These are phyloP conservation scores for Lathyrus aphaca DNA, from an alignment of 306 rosid species.

Conservation along the genomic window DNA sequence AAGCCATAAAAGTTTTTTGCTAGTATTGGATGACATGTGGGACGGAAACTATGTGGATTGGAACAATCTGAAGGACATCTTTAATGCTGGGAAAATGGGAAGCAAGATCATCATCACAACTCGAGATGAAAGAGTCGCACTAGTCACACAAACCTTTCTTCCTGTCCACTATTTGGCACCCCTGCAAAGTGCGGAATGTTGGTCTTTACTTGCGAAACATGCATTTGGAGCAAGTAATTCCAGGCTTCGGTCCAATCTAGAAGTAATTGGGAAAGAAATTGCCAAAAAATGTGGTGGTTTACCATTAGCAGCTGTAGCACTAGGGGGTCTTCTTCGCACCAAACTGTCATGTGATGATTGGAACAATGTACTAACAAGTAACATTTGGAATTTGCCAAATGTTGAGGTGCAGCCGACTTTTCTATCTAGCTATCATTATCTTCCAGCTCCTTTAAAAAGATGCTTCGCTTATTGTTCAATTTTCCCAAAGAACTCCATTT, in stretches of 20 bases:
- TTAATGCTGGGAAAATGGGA: conserved; percentile 7
- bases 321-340: too few species aligned
- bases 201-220: conserved; percentile 44
- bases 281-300: conserved; percentile 43
- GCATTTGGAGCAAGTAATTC: conserved; percentile 38
- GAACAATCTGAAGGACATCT: conserved; percentile 35
- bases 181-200: conserved; percentile 42
- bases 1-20: conserved; percentile 39
- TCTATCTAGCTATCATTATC: too few species aligned
- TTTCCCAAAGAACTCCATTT: too few species aligned
- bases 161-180: conserved; percentile 40
- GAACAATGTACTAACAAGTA: too few species aligned
- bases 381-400: too few species aligned
- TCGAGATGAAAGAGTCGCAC: conserved; percentile 42
- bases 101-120: conserved; percentile 24
- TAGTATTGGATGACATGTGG: conserved; percentile 56
- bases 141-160: conserved; percentile 39
- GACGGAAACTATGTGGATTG: conserved; percentile 43
- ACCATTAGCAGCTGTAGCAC: too few species aligned
- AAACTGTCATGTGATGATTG: too few species aligned
- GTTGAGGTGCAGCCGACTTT: too few species aligned
- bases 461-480: too few species aligned
- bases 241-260: conserved; percentile 13
- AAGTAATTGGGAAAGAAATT: conserved; percentile 45
- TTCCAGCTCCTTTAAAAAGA: too few species aligned